Evolutionary conservation across 1,284 basidiomycete genomes (phyloP).

Genomic region (Hymenochaete sp.): DNA sequence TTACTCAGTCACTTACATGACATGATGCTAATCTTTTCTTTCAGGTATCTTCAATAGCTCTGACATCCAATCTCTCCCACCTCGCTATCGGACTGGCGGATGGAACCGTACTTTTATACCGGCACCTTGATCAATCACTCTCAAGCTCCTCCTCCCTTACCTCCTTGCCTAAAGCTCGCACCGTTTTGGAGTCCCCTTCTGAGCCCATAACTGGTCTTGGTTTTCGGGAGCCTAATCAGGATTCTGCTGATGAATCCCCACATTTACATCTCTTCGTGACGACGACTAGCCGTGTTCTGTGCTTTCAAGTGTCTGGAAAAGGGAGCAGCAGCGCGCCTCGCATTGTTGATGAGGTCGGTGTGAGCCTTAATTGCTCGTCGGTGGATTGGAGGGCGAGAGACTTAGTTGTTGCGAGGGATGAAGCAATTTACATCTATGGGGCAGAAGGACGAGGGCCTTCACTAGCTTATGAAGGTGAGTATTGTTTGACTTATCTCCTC

Average conservation of each 20-base stretch:
- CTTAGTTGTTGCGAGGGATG: constrained; percentile 84
- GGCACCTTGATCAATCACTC: constrained; percentile 84
- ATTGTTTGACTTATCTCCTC: background rate
- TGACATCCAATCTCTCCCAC: constrained; percentile 76
- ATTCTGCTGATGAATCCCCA: constrained; percentile 32
- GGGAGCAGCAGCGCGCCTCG: constrained; percentile 60
- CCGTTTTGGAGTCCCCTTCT: constrained; percentile 67
- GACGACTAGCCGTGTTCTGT: constrained; percentile 76
- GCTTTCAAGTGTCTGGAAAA: constrained; percentile 70
- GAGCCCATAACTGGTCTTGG: constrained; percentile 91
- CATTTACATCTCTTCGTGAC: constrained; percentile 75
- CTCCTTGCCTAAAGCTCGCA: constrained; percentile 70
- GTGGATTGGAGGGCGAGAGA: constrained; percentile 66
- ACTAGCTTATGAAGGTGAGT: constrained; percentile 82
- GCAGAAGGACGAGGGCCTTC: constrained; percentile 79
- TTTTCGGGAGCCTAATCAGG: constrained; percentile 35
- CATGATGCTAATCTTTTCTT: constrained; percentile 3
- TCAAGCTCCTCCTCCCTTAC: constrained; percentile 53
- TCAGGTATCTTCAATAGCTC: constrained; percentile 74
- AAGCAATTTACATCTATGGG: constrained; percentile 86
- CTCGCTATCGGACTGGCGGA: constrained; percentile 89
- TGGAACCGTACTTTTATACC: constrained; percentile 88
- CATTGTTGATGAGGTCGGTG: constrained; percentile 81
- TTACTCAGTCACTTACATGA: background rate
- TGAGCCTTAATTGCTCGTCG: constrained; percentile 74